Conservation (phyloP, 2,329 filamentous ascomycete genomes). For the Botryotinia convoluta region DNA sequence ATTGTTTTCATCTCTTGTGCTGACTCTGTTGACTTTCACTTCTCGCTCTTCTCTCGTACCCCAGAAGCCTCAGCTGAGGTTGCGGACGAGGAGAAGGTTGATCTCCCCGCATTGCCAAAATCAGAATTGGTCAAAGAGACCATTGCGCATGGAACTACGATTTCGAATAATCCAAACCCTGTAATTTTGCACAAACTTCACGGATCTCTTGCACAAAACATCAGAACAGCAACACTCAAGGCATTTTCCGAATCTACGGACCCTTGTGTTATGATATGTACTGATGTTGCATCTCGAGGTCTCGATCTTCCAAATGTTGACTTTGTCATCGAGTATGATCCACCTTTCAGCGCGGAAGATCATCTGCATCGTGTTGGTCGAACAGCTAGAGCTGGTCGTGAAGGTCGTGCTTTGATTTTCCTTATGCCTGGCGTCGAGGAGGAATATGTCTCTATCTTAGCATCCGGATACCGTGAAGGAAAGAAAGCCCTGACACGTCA, state of each 20-base stretch:
- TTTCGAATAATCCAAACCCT: constrained; percentile 73
- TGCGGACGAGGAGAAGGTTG: constrained; percentile 36
- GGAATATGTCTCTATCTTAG: constrained; percentile 68
- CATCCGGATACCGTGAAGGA: constrained; percentile 41
- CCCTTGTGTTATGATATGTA: constrained; percentile 83
- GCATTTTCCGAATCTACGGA: constrained; percentile 73
- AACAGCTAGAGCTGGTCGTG: constrained; percentile 86
- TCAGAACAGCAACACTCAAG: constrained; percentile 81
- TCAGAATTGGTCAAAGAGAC: constrained; percentile 52
- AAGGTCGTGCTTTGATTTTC: constrained; percentile 85
- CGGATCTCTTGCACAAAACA: constrained; percentile 82
- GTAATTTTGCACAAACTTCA: constrained; percentile 86
- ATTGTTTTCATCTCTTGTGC: constrained; percentile 97
- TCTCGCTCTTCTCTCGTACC: constrained; percentile 64
- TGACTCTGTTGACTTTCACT: constrained; percentile 96
- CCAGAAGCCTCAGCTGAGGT: constrained; percentile 38
- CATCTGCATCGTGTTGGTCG: constrained; percentile 93
- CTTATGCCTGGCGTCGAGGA: constrained; percentile 89
- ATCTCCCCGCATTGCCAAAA: constrained; percentile 35
- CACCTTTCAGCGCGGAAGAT: constrained; percentile 88
- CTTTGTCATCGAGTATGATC: constrained; percentile 93
- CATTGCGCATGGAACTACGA: constrained; percentile 65
- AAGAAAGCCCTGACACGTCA: constrained; percentile 66
- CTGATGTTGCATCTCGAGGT: constrained; percentile 92
- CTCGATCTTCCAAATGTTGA: constrained; percentile 95